Base-by-base conservation (phyloP, 768 basidiomycete species). In the Paxillus ammoniavirescens region DNA sequence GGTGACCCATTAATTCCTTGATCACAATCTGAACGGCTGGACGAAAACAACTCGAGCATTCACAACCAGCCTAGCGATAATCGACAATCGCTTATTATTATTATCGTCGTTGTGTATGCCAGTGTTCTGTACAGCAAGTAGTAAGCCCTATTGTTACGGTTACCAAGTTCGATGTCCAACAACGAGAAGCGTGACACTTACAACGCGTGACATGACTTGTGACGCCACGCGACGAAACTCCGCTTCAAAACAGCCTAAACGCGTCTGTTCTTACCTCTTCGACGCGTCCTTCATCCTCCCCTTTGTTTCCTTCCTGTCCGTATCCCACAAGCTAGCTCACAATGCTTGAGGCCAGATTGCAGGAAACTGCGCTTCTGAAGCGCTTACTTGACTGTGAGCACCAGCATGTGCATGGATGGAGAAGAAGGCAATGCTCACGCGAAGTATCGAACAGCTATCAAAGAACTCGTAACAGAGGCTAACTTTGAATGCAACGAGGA, bases 401-500 rank as follows among this genome's bases (percentile, higher is more conserved):
- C 2, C n/a, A 33, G 12, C 2, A 12, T 35, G 42, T 40, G 23
- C 17, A 42, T 31, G 12, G 4, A 35, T 1, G 49, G 44, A 26
- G 18, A 58, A 47, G 54, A 52, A 60, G 54, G 30, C 43, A 52
- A n/a, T 38, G 23, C 53, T 26, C 35, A 18, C 28, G 17, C 2
- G 9, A 30, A 28, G 6, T 23, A 18, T 14, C 33, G 42, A 58
- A 12, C 62, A 98, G 96, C 95, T 51, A 84, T 98, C 82, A 98
- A 97, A 73, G 97, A 98, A 68, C 86, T 98, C 44, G 95, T 99
- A 44, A 85, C 93, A 5, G 97, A 98, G 68, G 95, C 93, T 67
- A 98, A 98, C 73, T 97, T 98, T 63, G 91, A 96, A 66, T 98
- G 96, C 72, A 91, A 85, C 56, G 96, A 99, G 59, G 93, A 95